Percentiles rank a stretch among this genome's conserved stretches.
Conservation (phyloP, 805 yeast genomes). For the Metschnikowia corniflorae region DNA sequence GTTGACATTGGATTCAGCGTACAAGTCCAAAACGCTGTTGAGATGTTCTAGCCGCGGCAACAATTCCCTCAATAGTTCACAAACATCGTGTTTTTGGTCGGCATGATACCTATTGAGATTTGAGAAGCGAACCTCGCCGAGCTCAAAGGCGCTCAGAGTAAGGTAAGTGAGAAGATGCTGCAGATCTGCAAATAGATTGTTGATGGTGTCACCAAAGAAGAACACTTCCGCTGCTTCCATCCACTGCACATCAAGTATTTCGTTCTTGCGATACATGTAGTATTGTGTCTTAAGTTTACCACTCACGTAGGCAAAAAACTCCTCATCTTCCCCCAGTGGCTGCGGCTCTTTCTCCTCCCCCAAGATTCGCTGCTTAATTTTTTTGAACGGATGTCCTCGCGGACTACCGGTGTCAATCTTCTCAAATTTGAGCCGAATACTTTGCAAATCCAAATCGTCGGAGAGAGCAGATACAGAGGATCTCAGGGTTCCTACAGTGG, state of each 20-base stretch:
- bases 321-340: slow-evolving; percentile 9
- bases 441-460: slow-evolving; percentile 17
- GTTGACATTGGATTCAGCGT: slow-evolving; percentile 15
- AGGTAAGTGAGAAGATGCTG: slow-evolving; percentile 15
- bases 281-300: slow-evolving; percentile 4
- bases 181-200: slow-evolving; percentile 11
- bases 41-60: slow-evolving; percentile 10
- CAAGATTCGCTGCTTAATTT: slow-evolving; percentile 9
- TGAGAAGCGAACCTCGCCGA: slow-evolving; percentile 20
- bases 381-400: slow-evolving; percentile 4
- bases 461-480: slow-evolving; percentile 9
- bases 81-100: slow-evolving; percentile 2
- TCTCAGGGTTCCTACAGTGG: slow-evolving; percentile 3
- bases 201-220: slow-evolving; percentile 20
- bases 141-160: slow-evolving; percentile 16
- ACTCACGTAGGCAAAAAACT: slow-evolving; percentile 7
- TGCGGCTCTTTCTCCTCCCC: slow-evolving; percentile 1
- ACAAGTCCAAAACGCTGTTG: slow-evolving; percentile 17
- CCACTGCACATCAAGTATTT: slow-evolving; percentile 15
- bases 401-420: slow-evolving; percentile 3
- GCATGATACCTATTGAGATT: slow-evolving; percentile 14
- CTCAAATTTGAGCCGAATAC: slow-evolving; percentile 10
- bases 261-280: slow-evolving; percentile 9
- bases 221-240: slow-evolving; percentile 19
- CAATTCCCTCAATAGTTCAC: slow-evolving; percentile 7